These are phyloP conservation scores for Myriosclerotinia curreyana DNA, from an alignment of 2,329 filamentous ascomycete genomes.

Conservation along the genomic window DNA sequence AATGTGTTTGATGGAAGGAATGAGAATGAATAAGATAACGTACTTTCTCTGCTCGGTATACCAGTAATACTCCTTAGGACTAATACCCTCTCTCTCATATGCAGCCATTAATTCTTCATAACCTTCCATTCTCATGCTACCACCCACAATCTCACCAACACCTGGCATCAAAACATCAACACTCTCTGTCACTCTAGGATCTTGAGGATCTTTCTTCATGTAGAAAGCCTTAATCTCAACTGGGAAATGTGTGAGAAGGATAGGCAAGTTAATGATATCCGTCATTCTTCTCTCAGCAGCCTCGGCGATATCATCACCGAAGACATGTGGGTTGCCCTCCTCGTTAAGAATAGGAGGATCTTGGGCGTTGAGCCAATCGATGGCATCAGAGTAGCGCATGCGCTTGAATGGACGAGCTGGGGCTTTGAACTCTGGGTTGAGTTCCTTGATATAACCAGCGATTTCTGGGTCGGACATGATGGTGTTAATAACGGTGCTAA, in stretches of 20 bases:
- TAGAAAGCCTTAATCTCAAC: conserved; percentile 98
- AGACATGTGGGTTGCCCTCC: conserved; percentile 82
- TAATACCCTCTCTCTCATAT: conserved; percentile 83
- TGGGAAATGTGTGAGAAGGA: conserved; percentile 97
- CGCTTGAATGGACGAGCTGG: conserved; percentile 85
- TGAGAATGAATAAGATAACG: conserved; percentile 42
- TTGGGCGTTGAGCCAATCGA: conserved; percentile 88
- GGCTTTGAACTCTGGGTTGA: conserved; percentile 86
- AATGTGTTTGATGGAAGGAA: background rate
- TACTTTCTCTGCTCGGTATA: conserved; percentile 92
- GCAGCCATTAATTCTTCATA: conserved; percentile 86
- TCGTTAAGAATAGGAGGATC: conserved; percentile 81
- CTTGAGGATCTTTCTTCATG: conserved; percentile 84
- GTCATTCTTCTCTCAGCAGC: conserved; percentile 97
- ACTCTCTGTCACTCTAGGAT: conserved; percentile 83
- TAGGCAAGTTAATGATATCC: conserved; percentile 90
- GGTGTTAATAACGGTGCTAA: conserved; percentile 60
- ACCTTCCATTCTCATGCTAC: conserved; percentile 92
- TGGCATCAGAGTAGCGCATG: conserved; percentile 93
- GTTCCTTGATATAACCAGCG: conserved; percentile 70
- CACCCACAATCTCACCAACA: conserved; percentile 95
- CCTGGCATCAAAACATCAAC: conserved; percentile 86
- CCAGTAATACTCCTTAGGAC: conserved; percentile 90
- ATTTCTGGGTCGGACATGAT: conserved; percentile 71
- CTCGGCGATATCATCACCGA: conserved; percentile 97